Base-by-base conservation (phyloP, 1,284 basidiomycete species). In the Trichosporon ovoides region DNA sequence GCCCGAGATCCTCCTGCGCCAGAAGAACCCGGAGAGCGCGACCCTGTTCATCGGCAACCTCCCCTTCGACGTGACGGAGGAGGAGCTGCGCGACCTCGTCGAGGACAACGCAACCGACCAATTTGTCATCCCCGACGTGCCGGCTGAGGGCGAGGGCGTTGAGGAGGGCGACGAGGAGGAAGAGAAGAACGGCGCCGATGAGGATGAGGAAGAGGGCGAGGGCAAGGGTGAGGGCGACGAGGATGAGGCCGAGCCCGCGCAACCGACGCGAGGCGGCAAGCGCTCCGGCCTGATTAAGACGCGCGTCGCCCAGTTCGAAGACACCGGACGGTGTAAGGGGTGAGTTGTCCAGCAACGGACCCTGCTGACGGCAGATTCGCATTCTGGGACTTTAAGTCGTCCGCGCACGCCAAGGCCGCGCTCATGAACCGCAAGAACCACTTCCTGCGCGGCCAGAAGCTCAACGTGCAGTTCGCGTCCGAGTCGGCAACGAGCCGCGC, bases 291-390 rank as follows among this genome's bases (percentile, higher is more conserved):
- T 98, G 77, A 84, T 89, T 62, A 93, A 93, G 73, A 81, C 98
- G 28, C 85, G 95, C 4, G 83, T 98, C 82, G 93, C 91, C 2
- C 93, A 92, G 16, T 98, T 98, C 66, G 91, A 98, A 74, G 95
- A 98, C 74, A 88, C 84, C 55, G 92, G 92, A 7, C 81, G 86
- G 62, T 98, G 95, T 78, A 98, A 98, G 82, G 95, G 95, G 89
- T 96, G 72, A 64, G 82, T 76, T 22, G 48, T 5, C 12, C 13
- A 16, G 28, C 10, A 19, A 7, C 14, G 9, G n/a, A n/a, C n/a
- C 46, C 46, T 2, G 9, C 52, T 38, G 40, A 48, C 33, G 52
- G 5, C 71, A 96, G 93, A 19, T 98, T 92, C 78, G 93, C 91
- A 0, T 98, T 98, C 74, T 83, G 96, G 58, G 96, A 98, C 76